Evolutionary conservation across 345 rosid species (phyloP), one percentile per base, ranked within the genome.

Genomic region (Firmiana major): DNA sequence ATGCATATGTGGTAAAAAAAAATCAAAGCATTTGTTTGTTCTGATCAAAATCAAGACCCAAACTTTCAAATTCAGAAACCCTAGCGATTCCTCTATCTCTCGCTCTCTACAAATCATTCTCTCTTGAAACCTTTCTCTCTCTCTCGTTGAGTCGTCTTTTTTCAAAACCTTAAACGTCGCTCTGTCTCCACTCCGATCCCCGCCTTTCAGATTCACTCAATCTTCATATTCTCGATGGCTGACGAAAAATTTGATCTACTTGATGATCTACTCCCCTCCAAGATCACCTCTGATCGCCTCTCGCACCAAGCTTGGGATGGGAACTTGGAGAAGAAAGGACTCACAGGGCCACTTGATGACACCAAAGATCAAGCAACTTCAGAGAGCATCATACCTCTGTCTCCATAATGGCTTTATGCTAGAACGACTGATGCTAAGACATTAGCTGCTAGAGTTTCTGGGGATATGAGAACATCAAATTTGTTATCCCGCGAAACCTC

Each of bases 321-420:
- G 72, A 79, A 60, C 65, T 76, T 58, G 48, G 86, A 55, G 66
- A 81, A 76, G 12, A 79, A 85, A 79, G 78, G 66, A 13, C 68
- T 15, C 64, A 15, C 59, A 17, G 84, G 80, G 7, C 76, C 79
- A 22, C 82, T 81, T 57, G 87, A 84, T 65, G 87, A 75, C 48
- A 79, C 79, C 28, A 86, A 82, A 86, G 90, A 85, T 79, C 90
- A 79, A 74, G 28, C 71, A 75, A 71, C 74, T 75, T 73, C 79
- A 43, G 90, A 87, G 36, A 85, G 80, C 84, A 82, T 63, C 68
- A 81, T 87, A 11, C 90, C 90, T 0, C 72, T 87, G 69, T 87
- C 90, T 71, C 90, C 90, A 1, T 88, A 87, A 75, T 85, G 90
- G 90, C 88, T 87, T 12, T 85, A 87, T 59, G 73, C 79, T 48